A percentile compares a stretch with the other conserved stretches of the same genome.
phyloP scores from a whole-genome alignment of 2,329 filamentous ascomycete genomes.

The Trichoderma hamatum region DNA sequence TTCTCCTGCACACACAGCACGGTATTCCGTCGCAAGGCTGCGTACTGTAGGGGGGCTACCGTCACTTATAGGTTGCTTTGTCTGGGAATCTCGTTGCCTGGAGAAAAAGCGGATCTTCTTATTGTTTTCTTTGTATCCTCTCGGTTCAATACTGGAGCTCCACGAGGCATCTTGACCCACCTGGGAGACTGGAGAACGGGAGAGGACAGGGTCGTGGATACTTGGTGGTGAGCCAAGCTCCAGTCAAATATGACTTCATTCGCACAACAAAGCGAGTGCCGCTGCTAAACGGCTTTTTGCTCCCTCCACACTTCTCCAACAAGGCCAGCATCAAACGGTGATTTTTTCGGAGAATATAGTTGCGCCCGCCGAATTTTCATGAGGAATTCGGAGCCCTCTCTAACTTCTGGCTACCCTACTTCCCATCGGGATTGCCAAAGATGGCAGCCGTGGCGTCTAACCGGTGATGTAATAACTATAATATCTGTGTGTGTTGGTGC shows the following conservation, averaged over 20 bases:
- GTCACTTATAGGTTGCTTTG: background rate
- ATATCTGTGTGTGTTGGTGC: background rate
- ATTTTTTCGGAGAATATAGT: background rate
- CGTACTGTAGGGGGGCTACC: slow-evolving; percentile 19
- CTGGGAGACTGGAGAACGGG: slow-evolving; percentile 11
- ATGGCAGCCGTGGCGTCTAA: slow-evolving; percentile 1
- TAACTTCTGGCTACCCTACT: background rate
- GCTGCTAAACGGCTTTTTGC: slow-evolving; percentile 12
- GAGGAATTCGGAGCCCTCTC: background rate
- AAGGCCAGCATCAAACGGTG: background rate
- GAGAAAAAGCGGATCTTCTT: slow-evolving; percentile 19
- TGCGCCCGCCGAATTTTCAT: background rate
- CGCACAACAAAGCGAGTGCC: background rate
- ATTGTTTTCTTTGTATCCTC: slow-evolving; percentile 3
- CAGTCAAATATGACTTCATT: slow-evolving; percentile 15
- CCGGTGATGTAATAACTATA: slow-evolving; percentile 25
- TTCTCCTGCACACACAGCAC: slow-evolving; percentile 4
- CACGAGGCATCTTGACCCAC: slow-evolving; percentile 20
- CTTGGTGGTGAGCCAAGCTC: slow-evolving; percentile 7
- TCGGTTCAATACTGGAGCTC: slow-evolving; percentile 3
- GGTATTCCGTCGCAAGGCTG: background rate
- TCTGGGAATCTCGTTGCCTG: slow-evolving; percentile 16
- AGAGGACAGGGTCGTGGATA: background rate
- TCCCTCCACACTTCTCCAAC: background rate
- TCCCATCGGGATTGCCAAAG: slow-evolving; percentile 8